Percentiles rank a stretch among this genome's conserved stretches.
phyloP scores from a whole-genome alignment of 164 flowering plant genomes.

The grape (Vitis vinifera) region DNA sequence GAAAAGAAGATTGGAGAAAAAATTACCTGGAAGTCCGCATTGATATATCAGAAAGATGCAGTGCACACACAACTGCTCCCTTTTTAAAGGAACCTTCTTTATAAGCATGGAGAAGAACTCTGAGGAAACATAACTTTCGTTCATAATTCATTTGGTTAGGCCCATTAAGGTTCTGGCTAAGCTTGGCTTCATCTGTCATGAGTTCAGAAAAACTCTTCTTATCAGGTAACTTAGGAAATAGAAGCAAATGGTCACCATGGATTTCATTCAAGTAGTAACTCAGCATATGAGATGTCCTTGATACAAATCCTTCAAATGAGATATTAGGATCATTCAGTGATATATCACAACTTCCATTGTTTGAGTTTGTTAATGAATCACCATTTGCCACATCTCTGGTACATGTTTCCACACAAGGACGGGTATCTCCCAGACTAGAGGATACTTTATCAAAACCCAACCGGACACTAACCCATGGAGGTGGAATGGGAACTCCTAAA shows the following conservation, averaged over 20 bases:
- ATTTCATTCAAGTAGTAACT: slow-evolving; percentile 33
- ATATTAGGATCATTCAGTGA: slow-evolving; percentile 9
- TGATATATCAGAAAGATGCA: slow-evolving; percentile 51
- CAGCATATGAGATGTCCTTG: slow-evolving; percentile 53
- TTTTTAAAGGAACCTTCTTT: slow-evolving; percentile 84
- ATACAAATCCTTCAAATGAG: slow-evolving; percentile 44
- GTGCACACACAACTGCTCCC: slow-evolving; percentile 88
- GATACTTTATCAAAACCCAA: slow-evolving; percentile 20
- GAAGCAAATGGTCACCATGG: slow-evolving; percentile 33
- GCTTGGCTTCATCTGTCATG: slow-evolving; percentile 29
- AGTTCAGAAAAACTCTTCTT: slow-evolving; percentile 20
- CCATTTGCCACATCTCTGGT: slow-evolving; percentile 7
- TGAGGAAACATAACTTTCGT: slow-evolving; percentile 50
- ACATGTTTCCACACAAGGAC: slow-evolving; percentile 4
- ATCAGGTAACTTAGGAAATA: slow-evolving; percentile 46
- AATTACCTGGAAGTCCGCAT: slow-evolving; percentile 59
- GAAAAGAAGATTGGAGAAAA: not conserved
- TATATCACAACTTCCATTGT: slow-evolving; percentile 6
- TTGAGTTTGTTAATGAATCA: slow-evolving; percentile 1
- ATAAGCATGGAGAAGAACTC: slow-evolving; percentile 70
- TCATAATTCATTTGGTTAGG: slow-evolving; percentile 8
- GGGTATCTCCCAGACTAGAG: slow-evolving; percentile 1
- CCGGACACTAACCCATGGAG: slow-evolving; percentile 64
- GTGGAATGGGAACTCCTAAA: slow-evolving; percentile 57
- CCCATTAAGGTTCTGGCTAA: slow-evolving; percentile 19